phyloP scores from a whole-genome alignment of 768 basidiomycete genomes.

The Lentinula sp. region DNA sequence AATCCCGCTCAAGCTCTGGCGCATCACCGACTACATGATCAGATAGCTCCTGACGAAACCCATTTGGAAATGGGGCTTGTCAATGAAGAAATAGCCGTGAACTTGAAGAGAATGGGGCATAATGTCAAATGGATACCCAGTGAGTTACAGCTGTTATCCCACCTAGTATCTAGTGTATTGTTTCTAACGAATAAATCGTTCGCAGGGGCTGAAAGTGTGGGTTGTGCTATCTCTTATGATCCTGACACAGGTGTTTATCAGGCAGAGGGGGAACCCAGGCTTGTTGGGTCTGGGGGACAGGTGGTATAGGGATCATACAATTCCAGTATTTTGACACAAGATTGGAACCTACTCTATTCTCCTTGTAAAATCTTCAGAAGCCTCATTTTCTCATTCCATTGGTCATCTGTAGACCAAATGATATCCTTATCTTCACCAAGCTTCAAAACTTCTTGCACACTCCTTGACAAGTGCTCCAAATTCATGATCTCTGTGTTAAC shows the following conservation, averaged over 20 bases:
- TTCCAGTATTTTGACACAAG: not conserved
- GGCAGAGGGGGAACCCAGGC: not conserved
- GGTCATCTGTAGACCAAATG: slow-evolving; percentile 46
- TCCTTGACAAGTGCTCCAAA: slow-evolving; percentile 27
- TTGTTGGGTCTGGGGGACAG: not conserved
- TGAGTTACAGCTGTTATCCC: not conserved
- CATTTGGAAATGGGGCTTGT: not conserved
- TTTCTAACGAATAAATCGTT: not conserved
- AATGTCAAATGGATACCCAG: not conserved
- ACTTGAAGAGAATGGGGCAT: not conserved
- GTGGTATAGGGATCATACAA: not conserved
- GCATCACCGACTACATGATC: not conserved
- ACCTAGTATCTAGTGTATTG: not conserved
- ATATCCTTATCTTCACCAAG: slow-evolving; percentile 47
- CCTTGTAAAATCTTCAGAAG: slow-evolving; percentile 9
- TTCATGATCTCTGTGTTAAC: slow-evolving; percentile 38
- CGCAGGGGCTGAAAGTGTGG: not conserved
- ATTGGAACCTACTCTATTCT: not conserved
- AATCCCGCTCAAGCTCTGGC: not conserved
- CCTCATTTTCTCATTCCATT: slow-evolving; percentile 47
- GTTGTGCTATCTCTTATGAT: not conserved
- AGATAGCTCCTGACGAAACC: not conserved
- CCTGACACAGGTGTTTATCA: not conserved
- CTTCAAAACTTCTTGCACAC: slow-evolving; percentile 37
- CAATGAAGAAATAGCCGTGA: not conserved